These are phyloP conservation scores for Stipa capillata DNA, from an alignment of 176 grass and related monocot species.

Conservation along the genomic window DNA sequence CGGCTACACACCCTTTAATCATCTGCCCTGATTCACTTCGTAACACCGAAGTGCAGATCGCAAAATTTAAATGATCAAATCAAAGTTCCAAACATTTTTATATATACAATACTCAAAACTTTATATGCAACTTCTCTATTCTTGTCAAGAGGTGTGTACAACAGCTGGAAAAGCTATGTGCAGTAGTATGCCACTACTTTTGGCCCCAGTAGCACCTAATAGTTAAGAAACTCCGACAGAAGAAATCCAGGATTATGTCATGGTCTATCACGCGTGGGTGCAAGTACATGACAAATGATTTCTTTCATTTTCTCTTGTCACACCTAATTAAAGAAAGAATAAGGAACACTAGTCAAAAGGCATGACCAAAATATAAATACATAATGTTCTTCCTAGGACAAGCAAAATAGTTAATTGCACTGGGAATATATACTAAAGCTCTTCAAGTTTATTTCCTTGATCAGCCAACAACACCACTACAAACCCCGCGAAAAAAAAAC, in stretches of 20 bases:
- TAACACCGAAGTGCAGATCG: neutral
- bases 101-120: neutral
- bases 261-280: neutral
- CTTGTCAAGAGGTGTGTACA: neutral
- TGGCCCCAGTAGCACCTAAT: neutral
- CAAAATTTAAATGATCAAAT: neutral
- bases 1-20: too few relatives aligned
- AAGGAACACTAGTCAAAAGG: slow-evolving; percentile 34
- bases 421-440: neutral
- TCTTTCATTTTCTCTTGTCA: neutral
- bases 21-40: too few relatives aligned
- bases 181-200: neutral
- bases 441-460: slow-evolving; percentile 23
- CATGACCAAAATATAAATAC: neutral
- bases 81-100: neutral
- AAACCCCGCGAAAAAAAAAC: too few relatives aligned
- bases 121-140: neutral
- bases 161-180: neutral
- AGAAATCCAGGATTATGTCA: slow-evolving; percentile 39
- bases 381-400: slow-evolving; percentile 19
- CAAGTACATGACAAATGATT: slow-evolving; percentile 16
- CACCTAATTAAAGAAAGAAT: neutral
- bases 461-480: slow-evolving; percentile 39
- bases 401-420: slow-evolving; percentile 1
- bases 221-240: slow-evolving; percentile 8